phyloP scores from a whole-genome alignment of 441 rosid species.

The Biscutella auriculata region DNA sequence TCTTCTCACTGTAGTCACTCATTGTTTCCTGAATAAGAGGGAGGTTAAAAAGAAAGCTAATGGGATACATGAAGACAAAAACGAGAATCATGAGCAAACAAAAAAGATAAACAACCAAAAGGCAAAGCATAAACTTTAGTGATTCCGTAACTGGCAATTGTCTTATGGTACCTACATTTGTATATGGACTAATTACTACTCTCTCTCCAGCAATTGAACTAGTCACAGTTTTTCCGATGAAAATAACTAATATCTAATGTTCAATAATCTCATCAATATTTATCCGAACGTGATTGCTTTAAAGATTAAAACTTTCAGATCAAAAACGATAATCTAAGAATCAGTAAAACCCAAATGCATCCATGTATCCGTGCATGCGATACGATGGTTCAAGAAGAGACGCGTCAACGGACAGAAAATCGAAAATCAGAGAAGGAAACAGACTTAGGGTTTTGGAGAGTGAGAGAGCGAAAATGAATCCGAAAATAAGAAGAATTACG shows the following conservation, averaged over 20 bases:
- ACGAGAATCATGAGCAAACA: not conserved
- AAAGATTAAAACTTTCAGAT: not conserved
- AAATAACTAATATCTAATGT: not conserved
- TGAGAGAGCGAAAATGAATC: no score
- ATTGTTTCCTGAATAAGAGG: conserved; percentile 29
- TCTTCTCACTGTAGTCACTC: conserved; percentile 76
- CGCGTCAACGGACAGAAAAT: conserved; percentile 4
- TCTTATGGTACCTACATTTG: not conserved
- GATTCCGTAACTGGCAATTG: no score
- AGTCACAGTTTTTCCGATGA: not conserved
- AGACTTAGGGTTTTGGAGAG: no score
- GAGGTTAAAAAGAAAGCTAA: not conserved
- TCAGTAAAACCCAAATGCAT: not conserved
- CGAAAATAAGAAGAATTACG: no score
- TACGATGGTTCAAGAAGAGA: not conserved
- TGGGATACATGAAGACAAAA: not conserved
- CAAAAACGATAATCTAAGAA: not conserved
- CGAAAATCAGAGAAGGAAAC: no score
- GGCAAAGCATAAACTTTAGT: not conserved
- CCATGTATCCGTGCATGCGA: conserved; percentile 4
- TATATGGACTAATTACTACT: not conserved
- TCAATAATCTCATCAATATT: not conserved
- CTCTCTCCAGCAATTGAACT: no score
- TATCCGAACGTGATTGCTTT: not conserved
- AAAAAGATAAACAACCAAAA: not conserved